Evolutionary conservation across 2,329 filamentous ascomycete genomes (phyloP), one percentile per base, ranked within the genome.

Genomic region (Chrysosporium queenslandicum): DNA sequence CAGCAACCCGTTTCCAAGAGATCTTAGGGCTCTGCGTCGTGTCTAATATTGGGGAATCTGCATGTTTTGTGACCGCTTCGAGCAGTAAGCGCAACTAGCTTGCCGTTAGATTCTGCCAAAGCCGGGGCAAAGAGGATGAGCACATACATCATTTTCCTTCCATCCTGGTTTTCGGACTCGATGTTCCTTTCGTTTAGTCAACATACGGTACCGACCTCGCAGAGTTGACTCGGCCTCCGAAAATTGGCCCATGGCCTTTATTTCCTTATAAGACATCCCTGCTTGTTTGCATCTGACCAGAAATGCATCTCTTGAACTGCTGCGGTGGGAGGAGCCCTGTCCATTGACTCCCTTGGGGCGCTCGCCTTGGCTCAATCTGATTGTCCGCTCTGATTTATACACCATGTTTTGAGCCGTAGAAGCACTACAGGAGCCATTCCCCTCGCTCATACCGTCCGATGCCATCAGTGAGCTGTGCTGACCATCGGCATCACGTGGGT

Each of bases 1-100:
- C 72, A 1, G 74, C 72, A 20, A 82, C 73, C 52, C 72, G 73
- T 66, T 80, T 80, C 80, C 80, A 83, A 0, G 77, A 74, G 1
- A 81, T 67, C 60, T 76, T 79, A 1, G 65, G 66, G 1, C 61
- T 55, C 23, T 59, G 59, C 21, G 56, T 53, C 12, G 42, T 42
- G 39, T 36, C 46, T 34, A 29, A 48, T 16, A 37, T 43, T 37
- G 51, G 47, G 21, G 57, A 52, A 18, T 63, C 61, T 0, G 61
- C 53, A 51, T 53, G 65, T 11, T 56, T 52, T 9, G 52, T 47
- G 2, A 74, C 71, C 1, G 65, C 71, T 59, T 71, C 63, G 48
- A 64, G 63, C 30, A 74, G 68, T 9, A 73, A 61, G 39, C 58
- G 59, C 16, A 73, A 56, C 71, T 74, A 50, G 37, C 18, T 40